A percentile compares a stretch with the other conserved stretches of the same genome.
phyloP scores from a whole-genome alignment of 2,329 filamentous ascomycete species.

The Penicillium nordicum region DNA sequence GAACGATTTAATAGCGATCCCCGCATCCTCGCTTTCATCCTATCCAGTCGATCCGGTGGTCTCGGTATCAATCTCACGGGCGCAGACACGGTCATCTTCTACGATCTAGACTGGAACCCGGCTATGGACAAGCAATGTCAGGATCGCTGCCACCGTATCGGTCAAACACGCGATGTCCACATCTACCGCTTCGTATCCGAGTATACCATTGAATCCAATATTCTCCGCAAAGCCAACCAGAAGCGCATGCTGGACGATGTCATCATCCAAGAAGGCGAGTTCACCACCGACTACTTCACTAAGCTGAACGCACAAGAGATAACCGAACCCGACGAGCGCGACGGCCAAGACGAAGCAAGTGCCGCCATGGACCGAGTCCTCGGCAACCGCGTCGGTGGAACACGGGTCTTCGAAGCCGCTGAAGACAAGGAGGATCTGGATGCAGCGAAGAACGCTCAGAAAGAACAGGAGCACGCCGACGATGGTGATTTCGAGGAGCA shows the following conservation, averaged over 20 bases:
- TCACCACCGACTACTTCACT: slow-evolving; percentile 95
- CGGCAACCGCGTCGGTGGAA: slow-evolving; percentile 63
- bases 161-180: slow-evolving; percentile 94
- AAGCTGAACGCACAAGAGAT: slow-evolving; percentile 68
- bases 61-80: slow-evolving; percentile 95
- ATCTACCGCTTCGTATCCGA: slow-evolving; percentile 94
- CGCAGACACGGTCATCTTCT: slow-evolving; percentile 97
- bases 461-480: slow-evolving; percentile 78
- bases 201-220: slow-evolving; percentile 96
- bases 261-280: slow-evolving; percentile 96
- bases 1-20: slow-evolving; percentile 95
- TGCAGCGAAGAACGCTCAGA: slow-evolving; percentile 82
- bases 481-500: slow-evolving; percentile 80
- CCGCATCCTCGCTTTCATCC: slow-evolving; percentile 89
- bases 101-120: slow-evolving; percentile 98
- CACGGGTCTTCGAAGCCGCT: slow-evolving; percentile 76
- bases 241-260: slow-evolving; percentile 98
- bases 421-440: slow-evolving; percentile 90
- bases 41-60: slow-evolving; percentile 90
- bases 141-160: slow-evolving; percentile 93
- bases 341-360: slow-evolving; percentile 68
- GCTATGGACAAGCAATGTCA: slow-evolving; percentile 99
- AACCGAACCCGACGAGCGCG: slow-evolving; percentile 57
- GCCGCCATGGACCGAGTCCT: slow-evolving; percentile 84
- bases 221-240: slow-evolving; percentile 91